Percentiles rank a stretch among this genome's conserved stretches.
phyloP scores from a whole-genome alignment of 306 rosid species.

The Adenanthera pavonina region DNA sequence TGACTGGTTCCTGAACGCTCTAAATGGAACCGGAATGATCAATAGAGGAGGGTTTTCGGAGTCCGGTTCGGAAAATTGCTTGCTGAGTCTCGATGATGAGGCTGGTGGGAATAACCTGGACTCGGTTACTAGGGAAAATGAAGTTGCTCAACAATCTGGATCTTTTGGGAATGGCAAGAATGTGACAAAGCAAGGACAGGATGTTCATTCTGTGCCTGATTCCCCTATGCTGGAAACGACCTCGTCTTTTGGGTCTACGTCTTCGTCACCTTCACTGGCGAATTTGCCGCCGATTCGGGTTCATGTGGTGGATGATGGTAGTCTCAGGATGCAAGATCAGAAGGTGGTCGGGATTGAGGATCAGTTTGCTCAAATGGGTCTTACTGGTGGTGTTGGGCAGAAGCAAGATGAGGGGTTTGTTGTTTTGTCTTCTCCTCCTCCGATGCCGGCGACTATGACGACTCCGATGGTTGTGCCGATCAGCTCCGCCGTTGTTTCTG shows the following conservation, averaged over 20 bases:
- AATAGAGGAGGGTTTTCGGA: constrained; percentile 68
- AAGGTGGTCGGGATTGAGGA: constrained; percentile 71
- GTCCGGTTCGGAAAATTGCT: constrained; percentile 71
- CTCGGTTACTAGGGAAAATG: constrained; percentile 48
- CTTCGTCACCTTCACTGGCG: constrained; percentile 69
- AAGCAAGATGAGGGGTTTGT: constrained; percentile 61
- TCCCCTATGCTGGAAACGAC: constrained; percentile 76
- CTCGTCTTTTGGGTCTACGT: constrained; percentile 84
- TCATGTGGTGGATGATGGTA: constrained; percentile 51
- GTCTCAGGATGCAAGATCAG: constrained; percentile 60
- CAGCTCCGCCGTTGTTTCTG: constrained; percentile 28
- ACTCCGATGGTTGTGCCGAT: constrained; percentile 41
- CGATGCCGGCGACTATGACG: constrained; percentile 44
- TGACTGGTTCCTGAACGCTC: constrained; percentile 77
- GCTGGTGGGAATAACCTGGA: constrained; percentile 47
- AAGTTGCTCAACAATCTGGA: constrained; percentile 40
- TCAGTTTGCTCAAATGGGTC: constrained; percentile 67
- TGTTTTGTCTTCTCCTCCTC: constrained; percentile 61
- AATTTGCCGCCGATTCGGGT: constrained; percentile 75
- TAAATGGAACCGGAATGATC: constrained; percentile 53
- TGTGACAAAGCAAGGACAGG: constrained; percentile 61
- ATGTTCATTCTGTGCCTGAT: constrained; percentile 77
- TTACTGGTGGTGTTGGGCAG: constrained; percentile 46
- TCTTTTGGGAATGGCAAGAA: constrained; percentile 51
- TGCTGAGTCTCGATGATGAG: constrained; percentile 73